phyloP scores from a whole-genome alignment of 306 rosid genomes.

The Lablab purpureus region DNA sequence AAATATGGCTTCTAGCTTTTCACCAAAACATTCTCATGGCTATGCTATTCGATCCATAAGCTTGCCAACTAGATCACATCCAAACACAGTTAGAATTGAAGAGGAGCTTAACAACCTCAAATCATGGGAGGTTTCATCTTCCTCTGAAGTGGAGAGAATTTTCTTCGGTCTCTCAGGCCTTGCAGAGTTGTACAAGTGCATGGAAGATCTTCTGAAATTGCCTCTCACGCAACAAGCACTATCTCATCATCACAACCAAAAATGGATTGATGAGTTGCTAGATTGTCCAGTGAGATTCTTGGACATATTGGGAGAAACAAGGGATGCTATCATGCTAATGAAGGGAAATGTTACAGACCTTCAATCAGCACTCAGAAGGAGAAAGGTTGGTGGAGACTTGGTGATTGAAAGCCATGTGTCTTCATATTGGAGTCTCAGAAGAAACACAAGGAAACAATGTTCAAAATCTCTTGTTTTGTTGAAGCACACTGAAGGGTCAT shows the following conservation, averaged over 20 bases:
- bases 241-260: conserved; percentile 54
- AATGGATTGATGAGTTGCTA: conserved; percentile 69
- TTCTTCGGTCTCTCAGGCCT: conserved; percentile 57
- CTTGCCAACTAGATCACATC: conserved; percentile 79
- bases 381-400: conserved; percentile 62
- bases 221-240: conserved; percentile 68
- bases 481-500: conserved; percentile 53
- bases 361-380: conserved; percentile 69
- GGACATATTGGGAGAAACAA: conserved; percentile 62
- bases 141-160: conserved; percentile 52
- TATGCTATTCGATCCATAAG: conserved; percentile 64
- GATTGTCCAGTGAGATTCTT: conserved; percentile 64
- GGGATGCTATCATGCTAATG: conserved; percentile 55
- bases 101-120: conserved; percentile 66
- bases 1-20: conserved; percentile 53
- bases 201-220: conserved; percentile 63
- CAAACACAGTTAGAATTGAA: conserved; percentile 63
- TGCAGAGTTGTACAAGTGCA: conserved; percentile 52
- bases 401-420: conserved; percentile 48
- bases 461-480: conserved; percentile 49
- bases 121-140: conserved; percentile 55
- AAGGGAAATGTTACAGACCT: conserved; percentile 58
- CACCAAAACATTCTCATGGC: conserved; percentile 52
- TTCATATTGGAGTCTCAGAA: conserved; percentile 55
- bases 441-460: conserved; percentile 56